Percentiles rank a stretch among this genome's conserved stretches.
Conservation (phyloP, 345 rosid species). For the Citrus maxima region DNA sequence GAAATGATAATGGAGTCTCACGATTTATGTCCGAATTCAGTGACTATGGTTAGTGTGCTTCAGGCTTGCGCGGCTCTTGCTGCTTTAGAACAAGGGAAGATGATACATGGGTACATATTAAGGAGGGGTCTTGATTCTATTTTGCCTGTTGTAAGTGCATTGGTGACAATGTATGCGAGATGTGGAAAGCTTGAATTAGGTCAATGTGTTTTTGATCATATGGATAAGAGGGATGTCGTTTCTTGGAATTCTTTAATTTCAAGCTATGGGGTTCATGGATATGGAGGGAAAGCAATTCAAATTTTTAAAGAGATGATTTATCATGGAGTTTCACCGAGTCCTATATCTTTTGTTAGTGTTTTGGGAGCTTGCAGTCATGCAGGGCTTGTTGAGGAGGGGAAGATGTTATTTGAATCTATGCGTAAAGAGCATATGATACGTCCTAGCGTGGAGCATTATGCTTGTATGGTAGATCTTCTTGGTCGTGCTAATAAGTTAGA, state of each 20-base stretch:
- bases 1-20: slow-evolving; percentile 53
- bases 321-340: slow-evolving; percentile 59
- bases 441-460: slow-evolving; percentile 86
- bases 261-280: slow-evolving; percentile 79
- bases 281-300: slow-evolving; percentile 61
- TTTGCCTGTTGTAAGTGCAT: slow-evolving; percentile 72
- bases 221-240: slow-evolving; percentile 69
- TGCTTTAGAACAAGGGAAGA: slow-evolving; percentile 77
- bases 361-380: slow-evolving; percentile 96
- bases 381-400: slow-evolving; percentile 83
- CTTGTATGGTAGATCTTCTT: slow-evolving; percentile 95
- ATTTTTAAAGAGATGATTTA: slow-evolving; percentile 65
- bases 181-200: slow-evolving; percentile 75
- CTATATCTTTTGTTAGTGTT: slow-evolving; percentile 62
- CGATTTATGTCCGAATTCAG: slow-evolving; percentile 61
- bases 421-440: slow-evolving; percentile 45
- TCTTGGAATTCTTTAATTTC: slow-evolving; percentile 90
- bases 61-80: slow-evolving; percentile 89
- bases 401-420: slow-evolving; percentile 61
- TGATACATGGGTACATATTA: slow-evolving; percentile 73
- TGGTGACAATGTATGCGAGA: slow-evolving; percentile 75
- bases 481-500: slow-evolving; percentile 87
- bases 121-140: slow-evolving; percentile 77
- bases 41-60: slow-evolving; percentile 88
- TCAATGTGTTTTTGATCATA: slow-evolving; percentile 57